Evolutionary conservation across 2,329 filamentous ascomycete species (phyloP), one percentile per base, ranked within the genome.

Genomic region (Penicillium sp.): DNA sequence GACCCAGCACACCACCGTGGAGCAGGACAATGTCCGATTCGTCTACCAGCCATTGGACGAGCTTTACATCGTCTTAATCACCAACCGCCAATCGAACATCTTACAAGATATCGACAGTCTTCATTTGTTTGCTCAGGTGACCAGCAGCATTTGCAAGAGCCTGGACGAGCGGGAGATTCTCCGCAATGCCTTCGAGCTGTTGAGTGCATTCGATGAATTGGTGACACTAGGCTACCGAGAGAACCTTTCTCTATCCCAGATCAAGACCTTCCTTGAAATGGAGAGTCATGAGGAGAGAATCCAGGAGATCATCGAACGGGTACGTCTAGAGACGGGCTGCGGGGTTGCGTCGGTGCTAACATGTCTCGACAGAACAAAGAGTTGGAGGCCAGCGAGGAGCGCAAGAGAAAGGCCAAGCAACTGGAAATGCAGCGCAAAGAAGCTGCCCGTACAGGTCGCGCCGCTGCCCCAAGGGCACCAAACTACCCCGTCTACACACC

Each of bases 261-360:
- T 99, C 81, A 97, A 95, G 83, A 97, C 94, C 2, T 99, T 99
- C 82, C 77, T 99, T 65, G 95, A 97, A 71, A 99, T 99, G 94
- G 94, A 99, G 77, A 94, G 89, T 76, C 94, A 99, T 70, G 95
- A 99, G 77, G 94, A 99, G 82, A 87, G 94, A 71, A 97, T 99
- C 65, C 94, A 99, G 76, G 94, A 97, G 72, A 99, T 97, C 60
- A 97, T 97, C 71, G 91, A 92, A 59, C 84, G 91, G 73, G 90
- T 93, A 85, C 59, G 47, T 59, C 44, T 52, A 36, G 39, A 34
- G 52, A 68, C 75, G 36, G 74, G 43, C 24, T 29, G 18, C 29
- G 40, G n/a, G 48, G 33, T 34, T 47, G 21, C 21, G 21, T 21
- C 23, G 23, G 51, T 48, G 54, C 66, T 75, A 49, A 75, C 58